Percentiles rank a stretch among this genome's conserved stretches.
These are phyloP conservation scores for Penicillium sumatraense DNA, from an alignment of 2,329 filamentous ascomycete genomes.

Conservation along the genomic window DNA sequence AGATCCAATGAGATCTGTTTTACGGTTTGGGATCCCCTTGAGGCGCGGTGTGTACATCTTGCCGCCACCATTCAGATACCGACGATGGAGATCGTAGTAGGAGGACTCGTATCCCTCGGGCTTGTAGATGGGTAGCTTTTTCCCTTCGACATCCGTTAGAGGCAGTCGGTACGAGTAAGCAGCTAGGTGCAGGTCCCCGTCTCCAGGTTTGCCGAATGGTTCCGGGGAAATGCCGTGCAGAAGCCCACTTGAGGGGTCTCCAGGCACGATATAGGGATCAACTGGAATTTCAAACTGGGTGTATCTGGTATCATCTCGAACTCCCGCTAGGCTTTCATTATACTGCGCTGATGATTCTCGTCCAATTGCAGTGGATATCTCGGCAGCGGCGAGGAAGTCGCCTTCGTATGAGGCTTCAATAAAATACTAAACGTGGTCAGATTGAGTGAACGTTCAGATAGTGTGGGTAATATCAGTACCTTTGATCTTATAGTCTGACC, in stretches of 20 bases:
- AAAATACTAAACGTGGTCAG: background rate
- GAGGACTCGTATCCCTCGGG: background rate
- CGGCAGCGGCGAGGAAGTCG: background rate
- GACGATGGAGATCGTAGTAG: background rate
- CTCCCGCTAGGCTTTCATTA: background rate
- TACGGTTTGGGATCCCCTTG: background rate
- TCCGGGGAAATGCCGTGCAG: background rate
- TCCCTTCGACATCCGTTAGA: background rate
- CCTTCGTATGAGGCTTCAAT: background rate
- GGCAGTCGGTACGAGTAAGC: background rate
- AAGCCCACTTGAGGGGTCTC: background rate
- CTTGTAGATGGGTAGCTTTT: background rate
- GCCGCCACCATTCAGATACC: background rate
- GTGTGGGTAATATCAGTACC: background rate
- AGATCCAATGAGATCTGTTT: background rate
- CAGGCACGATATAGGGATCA: background rate
- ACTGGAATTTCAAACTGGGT: background rate
- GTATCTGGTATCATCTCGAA: background rate
- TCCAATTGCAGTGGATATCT: background rate
- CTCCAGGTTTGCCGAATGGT: background rate
- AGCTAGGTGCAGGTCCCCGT: background rate
- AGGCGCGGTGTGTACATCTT: background rate
- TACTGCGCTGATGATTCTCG: background rate
- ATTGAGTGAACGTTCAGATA: background rate
- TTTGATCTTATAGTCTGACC: background rate